Percentiles rank a stretch among this genome's conserved stretches.
These are phyloP conservation scores for Penicillium silybi DNA, from an alignment of 495 filamentous ascomycete genomes.

Conservation along the genomic window DNA sequence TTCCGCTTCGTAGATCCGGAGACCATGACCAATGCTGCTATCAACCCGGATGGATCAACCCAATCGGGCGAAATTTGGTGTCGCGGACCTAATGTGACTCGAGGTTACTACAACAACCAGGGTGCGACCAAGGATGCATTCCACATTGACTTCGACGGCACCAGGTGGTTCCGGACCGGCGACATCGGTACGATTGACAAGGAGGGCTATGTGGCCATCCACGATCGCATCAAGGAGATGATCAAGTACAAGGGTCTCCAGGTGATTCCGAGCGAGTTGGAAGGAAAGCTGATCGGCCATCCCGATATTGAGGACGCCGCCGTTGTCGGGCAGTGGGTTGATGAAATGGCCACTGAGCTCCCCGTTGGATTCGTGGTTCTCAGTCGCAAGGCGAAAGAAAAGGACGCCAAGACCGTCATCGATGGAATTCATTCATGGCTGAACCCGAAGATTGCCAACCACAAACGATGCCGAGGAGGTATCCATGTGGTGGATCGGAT, in stretches of 20 bases:
- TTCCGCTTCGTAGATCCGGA: constrained; percentile 57
- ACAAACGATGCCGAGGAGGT: constrained; percentile 73
- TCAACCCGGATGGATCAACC: constrained; percentile 44
- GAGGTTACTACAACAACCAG: constrained; percentile 62
- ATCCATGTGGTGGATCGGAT: constrained; percentile 68
- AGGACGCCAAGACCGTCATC: constrained; percentile 31
- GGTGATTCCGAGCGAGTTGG: constrained; percentile 74
- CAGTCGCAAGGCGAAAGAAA: constrained; percentile 27
- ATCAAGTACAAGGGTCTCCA: constrained; percentile 80
- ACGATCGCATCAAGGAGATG: constrained; percentile 72
- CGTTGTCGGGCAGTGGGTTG: constrained; percentile 61
- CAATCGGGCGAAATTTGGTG: constrained; percentile 56
- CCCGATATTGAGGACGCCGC: constrained; percentile 67
- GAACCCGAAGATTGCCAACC: constrained; percentile 48
- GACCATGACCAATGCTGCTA: constrained; percentile 18
- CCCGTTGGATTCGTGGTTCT: constrained; percentile 70
- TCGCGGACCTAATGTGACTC: constrained; percentile 56
- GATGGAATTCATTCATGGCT: constrained; percentile 36
- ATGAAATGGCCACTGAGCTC: constrained; percentile 62
- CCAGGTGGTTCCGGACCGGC: constrained; percentile 56
- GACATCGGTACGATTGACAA: constrained; percentile 51
- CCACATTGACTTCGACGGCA: constrained; percentile 45
- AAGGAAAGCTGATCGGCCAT: constrained; percentile 62
- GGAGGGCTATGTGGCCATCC: constrained; percentile 56
- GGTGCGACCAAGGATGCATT: constrained; percentile 58